Evolutionary conservation across 345 rosid species (phyloP).

Genomic region (Linum usitatissimum): DNA sequence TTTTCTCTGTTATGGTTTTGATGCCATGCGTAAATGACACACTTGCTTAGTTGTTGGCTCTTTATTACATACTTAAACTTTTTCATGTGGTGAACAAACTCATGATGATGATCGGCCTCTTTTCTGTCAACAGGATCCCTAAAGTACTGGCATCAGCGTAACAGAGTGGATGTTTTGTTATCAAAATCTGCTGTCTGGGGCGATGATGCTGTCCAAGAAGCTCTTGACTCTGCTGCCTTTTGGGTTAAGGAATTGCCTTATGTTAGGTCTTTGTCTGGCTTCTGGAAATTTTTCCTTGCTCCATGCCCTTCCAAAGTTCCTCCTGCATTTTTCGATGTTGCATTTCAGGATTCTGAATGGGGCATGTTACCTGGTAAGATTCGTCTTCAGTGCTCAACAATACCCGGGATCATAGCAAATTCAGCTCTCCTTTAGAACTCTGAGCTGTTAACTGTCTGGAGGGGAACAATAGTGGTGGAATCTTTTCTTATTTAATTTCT

Average conservation of each 20-base stretch:
- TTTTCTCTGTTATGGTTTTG: no score
- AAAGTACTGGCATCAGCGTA: slow-evolving; percentile 72
- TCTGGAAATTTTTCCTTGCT: slow-evolving; percentile 85
- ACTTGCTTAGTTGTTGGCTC: no score
- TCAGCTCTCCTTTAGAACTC: no score
- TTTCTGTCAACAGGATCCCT: slow-evolving; percentile 46
- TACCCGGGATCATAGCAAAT: not conserved
- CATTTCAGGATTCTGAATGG: slow-evolving; percentile 72
- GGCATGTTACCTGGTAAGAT: slow-evolving; percentile 57
- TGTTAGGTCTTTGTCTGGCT: slow-evolving; percentile 72
- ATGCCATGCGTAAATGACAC: no score
- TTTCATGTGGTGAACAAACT: not conserved
- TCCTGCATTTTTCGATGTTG: slow-evolving; percentile 34
- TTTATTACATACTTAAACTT: no score
- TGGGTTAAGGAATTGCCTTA: slow-evolving; percentile 83
- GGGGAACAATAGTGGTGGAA: not conserved
- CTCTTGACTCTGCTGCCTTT: slow-evolving; percentile 63
- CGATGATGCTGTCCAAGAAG: slow-evolving; percentile 65
- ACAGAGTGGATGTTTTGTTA: slow-evolving; percentile 51
- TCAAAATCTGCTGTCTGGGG: slow-evolving; percentile 78
- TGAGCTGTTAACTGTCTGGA: no score
- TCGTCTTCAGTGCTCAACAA: not conserved
- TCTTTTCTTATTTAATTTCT: slow-evolving; percentile 9
- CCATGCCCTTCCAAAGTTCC: slow-evolving; percentile 55
- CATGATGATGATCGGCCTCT: slow-evolving; percentile 2